Evolutionary conservation across 2,329 filamentous ascomycete genomes (phyloP).

Genomic region (Hirsutella rhossiliensis): DNA sequence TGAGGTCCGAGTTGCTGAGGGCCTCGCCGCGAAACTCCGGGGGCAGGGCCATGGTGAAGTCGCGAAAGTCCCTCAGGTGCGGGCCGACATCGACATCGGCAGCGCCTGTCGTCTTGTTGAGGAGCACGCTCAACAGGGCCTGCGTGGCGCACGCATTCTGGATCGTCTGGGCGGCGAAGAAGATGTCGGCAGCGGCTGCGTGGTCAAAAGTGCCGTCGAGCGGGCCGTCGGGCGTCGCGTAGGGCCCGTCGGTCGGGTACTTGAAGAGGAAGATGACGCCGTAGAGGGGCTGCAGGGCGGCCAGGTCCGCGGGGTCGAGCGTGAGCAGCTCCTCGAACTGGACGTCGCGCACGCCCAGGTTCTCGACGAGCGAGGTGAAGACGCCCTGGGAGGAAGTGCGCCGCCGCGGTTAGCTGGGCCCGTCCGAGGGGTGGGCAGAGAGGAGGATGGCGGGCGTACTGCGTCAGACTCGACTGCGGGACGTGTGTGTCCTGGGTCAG

Average conservation of each 20-base stretch:
- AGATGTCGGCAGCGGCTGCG: conserved; percentile 62
- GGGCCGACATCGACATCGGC: conserved; percentile 58
- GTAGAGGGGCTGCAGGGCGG: conserved; percentile 66
- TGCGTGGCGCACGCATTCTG: conserved; percentile 98
- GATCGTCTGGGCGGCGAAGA: conserved; percentile 95
- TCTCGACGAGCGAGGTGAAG: conserved; percentile 91
- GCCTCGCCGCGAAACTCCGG: conserved; percentile 55
- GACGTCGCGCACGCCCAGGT: conserved; percentile 80
- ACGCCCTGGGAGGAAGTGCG: conserved; percentile 50
- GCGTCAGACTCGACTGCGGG: conserved; percentile 79
- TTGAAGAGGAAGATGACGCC: conserved; percentile 99
- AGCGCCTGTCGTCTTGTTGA: conserved; percentile 61
- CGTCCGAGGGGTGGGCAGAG: not conserved
- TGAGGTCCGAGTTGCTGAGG: conserved; percentile 51
- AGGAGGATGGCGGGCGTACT: conserved; percentile 36
- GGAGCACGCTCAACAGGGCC: conserved; percentile 77
- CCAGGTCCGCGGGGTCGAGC: conserved; percentile 65
- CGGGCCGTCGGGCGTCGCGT: conserved; percentile 48
- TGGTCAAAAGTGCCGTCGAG: conserved; percentile 75
- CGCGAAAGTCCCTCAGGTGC: conserved; percentile 65
- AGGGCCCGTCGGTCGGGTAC: conserved; percentile 62
- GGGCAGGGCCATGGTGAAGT: conserved; percentile 77
- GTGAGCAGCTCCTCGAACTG: conserved; percentile 95
- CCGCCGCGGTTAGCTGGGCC: not conserved
- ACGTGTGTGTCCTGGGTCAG: not conserved